Conservation (phyloP, 768 basidiomycete species). For the Mycena rosella region DNA sequence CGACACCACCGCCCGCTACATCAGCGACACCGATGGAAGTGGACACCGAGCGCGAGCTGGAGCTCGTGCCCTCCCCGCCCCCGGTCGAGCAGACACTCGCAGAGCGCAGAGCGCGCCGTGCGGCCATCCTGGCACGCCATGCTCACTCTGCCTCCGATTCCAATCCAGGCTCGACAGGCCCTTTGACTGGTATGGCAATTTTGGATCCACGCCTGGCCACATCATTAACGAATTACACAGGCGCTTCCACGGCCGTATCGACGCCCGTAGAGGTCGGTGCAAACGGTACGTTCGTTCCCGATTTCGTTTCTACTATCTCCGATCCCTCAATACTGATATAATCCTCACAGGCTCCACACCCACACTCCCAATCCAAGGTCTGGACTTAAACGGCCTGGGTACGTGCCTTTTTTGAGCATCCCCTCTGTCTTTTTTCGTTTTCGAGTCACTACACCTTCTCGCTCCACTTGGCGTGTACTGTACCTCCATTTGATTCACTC, state of each 20-base stretch:
- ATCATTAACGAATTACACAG: background rate
- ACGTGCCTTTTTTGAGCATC: background rate
- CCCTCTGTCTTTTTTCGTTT: too few species aligned
- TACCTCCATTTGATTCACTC: too few species aligned
- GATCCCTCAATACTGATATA: background rate
- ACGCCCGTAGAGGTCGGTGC: background rate
- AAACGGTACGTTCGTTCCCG: conserved; percentile 2
- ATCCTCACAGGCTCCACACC: conserved; percentile 11
- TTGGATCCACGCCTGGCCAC: background rate
- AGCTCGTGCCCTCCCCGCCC: conserved; percentile 64
- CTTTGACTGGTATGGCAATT: conserved; percentile 57
- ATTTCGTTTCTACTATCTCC: background rate
- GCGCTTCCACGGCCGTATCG: conserved; percentile 14
- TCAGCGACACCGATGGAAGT: conserved; percentile 48
- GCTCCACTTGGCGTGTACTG: too few species aligned
- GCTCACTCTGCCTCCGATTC: conserved; percentile 64
- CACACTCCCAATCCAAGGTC: conserved; percentile 1
- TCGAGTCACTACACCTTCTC: too few species aligned
- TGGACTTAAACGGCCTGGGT: background rate
- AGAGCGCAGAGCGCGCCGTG: conserved; percentile 77
- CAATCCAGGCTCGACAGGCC: conserved; percentile 79
- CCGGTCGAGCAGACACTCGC: conserved; percentile 75
- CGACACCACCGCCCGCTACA: conserved; percentile 41
- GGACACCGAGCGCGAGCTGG: conserved; percentile 65
- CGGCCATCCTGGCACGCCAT: conserved; percentile 77